Evolutionary conservation across 2,329 filamentous ascomycete genomes (phyloP), one percentile per base, ranked within the genome.

Genomic region (Alternaria hordeiaustralica): DNA sequence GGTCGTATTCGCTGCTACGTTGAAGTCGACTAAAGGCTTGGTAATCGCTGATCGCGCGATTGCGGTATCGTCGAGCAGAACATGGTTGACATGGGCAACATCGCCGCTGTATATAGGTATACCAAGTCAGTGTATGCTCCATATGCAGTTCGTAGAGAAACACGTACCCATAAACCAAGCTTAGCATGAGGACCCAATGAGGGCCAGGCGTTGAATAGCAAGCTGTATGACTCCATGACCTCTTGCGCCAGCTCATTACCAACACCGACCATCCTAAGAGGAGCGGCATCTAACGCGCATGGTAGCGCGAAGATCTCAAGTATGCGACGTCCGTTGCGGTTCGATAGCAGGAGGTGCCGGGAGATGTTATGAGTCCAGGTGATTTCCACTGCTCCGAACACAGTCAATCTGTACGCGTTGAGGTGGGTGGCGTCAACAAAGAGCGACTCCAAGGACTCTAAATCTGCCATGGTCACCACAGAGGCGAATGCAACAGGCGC

Each of bases 41-140:
- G 20, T 65, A 67, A 3, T 25, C 55, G 1, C 45, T 33, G 11
- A 73, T 60, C 3, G 54, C 44, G 3, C 55, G 28, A 3, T 43
- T 51, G 6, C 60, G 58, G 45, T 67, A 65, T 4, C 68, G 62
- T 50, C 68, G 53, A 4, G 66, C 63, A 6, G 70, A 71, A 20
- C 71, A 73, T 2, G 64, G 65, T 64, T 66, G 67, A 26, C 69
- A 73, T 63, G 54, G 68, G 55, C 70, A 72, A 12, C 69, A 36
- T 3, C 61, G 47, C 33, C 33, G 33, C 33, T 41, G 33, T 41
- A 41, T 41, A n/a, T 41, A 41, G 33, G 5, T 41, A 41, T n/a
- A 41, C 15, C 8, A 41, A 41, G 33, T 41, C 33, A 41, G 33
- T 41, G 33, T 41, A 41, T 41, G 33, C 33, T 18, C 5, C 33